Base-by-base conservation (phyloP, 2,329 filamentous ascomycete genomes). In the Fusarium nematophilum region DNA sequence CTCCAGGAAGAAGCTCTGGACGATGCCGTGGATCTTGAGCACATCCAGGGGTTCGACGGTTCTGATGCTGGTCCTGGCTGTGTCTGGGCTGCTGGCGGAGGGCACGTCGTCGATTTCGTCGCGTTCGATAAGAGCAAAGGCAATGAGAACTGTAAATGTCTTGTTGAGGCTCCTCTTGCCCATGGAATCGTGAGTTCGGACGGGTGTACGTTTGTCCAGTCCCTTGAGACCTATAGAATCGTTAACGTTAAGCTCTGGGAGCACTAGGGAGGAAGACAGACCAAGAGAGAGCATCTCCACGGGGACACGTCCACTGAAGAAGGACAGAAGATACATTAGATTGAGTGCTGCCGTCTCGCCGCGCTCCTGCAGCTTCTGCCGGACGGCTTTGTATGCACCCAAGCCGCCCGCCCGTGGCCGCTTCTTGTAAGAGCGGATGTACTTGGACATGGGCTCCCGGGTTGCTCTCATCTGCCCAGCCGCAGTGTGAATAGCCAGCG, bases 201-300 rank as follows among this genome's bases (percentile, higher is more conserved):
- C 61, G 3, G 65, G 66, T 0, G 65, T 68, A 15, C 66, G 53
- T 15, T 62, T 68, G 26, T 68, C 65, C 9, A 68, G 58, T 18
- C 65, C 65, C 27, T 52, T 51, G 11, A 68, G 45, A 13, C 65
- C 61, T 64, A 29, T 3, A 13, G 1, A 36, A 17, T 13, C 25
- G 30, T 59, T 44, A 59, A 30, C 27, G 23, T 18, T 4, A 18
- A 6, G 3, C 14, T 11, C 13, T 9, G 17, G 6, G 18, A 8
- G 29, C 4, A 23, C 17, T 8, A 6, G 13, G 11, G 2, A 21
- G 34, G 27, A 17, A 1, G 15, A 34, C 55, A 21, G 55, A 64
- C 59, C 65, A 23, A 68, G 63, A n/a, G 65, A 49, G 17, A 68
- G 56, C 50, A 68, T 52, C 42, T 68, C 66, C 13, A 68, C 66